These are phyloP conservation scores for Hypoxylon sp. DNA, from an alignment of 2,329 filamentous ascomycete genomes.

Conservation along the genomic window DNA sequence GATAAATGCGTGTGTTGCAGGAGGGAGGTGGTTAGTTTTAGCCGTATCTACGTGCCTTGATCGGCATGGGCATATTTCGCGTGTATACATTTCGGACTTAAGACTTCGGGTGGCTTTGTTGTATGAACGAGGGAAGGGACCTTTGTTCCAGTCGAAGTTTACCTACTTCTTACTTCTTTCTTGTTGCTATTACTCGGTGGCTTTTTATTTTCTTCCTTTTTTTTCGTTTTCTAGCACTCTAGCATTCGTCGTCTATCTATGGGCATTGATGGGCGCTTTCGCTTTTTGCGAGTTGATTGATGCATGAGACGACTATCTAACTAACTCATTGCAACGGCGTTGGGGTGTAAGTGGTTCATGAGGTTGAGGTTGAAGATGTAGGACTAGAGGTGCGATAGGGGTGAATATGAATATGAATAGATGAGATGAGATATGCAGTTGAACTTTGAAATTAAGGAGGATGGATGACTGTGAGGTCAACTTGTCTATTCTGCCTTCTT, in stretches of 20 bases:
- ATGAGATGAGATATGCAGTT: slow-evolving; percentile 4
- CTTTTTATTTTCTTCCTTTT: not conserved
- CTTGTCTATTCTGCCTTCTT: not conserved
- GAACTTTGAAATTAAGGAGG: not conserved
- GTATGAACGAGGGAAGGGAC: not conserved
- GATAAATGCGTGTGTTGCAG: slow-evolving; percentile 96
- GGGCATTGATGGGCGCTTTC: slow-evolving; percentile 16
- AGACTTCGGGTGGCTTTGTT: not conserved
- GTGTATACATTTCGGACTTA: not conserved
- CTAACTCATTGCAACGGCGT: slow-evolving; percentile 23
- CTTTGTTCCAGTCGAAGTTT: not conserved
- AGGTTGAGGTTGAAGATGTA: slow-evolving; percentile 5
- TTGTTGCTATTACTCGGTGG: not conserved
- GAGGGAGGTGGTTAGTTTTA: slow-evolving; percentile 89
- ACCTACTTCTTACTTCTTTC: not conserved
- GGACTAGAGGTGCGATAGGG: slow-evolving; percentile 11
- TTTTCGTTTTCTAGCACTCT: too few relatives aligned
- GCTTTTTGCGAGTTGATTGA: not conserved
- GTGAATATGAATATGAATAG: slow-evolving; percentile 12
- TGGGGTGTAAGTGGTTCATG: slow-evolving; percentile 1
- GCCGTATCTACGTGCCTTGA: slow-evolving; percentile 88
- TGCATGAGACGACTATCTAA: slow-evolving; percentile 10
- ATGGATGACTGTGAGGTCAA: not conserved
- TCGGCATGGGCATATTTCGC: not conserved
- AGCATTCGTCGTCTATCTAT: slow-evolving; percentile 14